Percentiles rank a stretch among this genome's conserved stretches.
Conservation (phyloP, 2,329 filamentous ascomycete species). For the Sclerotinia trifoliorum region DNA sequence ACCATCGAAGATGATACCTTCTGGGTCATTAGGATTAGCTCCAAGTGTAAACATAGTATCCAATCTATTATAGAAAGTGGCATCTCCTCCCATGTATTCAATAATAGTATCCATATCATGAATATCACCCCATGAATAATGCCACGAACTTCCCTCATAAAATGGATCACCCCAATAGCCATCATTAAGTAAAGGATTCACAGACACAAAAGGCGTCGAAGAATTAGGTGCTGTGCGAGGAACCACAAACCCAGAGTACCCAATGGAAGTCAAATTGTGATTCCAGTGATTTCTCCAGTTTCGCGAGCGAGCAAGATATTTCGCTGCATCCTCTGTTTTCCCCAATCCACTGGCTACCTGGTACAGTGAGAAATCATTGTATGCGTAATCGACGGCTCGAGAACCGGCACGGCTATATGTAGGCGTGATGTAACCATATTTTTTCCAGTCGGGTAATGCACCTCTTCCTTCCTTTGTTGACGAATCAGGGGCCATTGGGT, state of each 20-base stretch:
- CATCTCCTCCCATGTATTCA: slow-evolving; percentile 47
- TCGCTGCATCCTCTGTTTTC: slow-evolving; percentile 5
- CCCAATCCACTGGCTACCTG: slow-evolving; percentile 56
- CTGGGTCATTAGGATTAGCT: slow-evolving; percentile 29
- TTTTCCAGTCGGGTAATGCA: slow-evolving; percentile 66
- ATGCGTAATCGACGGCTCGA: slow-evolving; percentile 64
- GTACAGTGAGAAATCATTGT: slow-evolving; percentile 66
- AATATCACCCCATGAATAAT: slow-evolving; percentile 53
- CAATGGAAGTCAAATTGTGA: slow-evolving; percentile 52
- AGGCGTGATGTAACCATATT: slow-evolving; percentile 64
- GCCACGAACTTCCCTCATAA: slow-evolving; percentile 53
- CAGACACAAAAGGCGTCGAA: slow-evolving; percentile 42
- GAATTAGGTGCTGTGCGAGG: slow-evolving; percentile 50
- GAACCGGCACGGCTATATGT: slow-evolving; percentile 60
- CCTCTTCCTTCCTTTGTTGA: slow-evolving; percentile 68
- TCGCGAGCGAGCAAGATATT: slow-evolving; percentile 42
- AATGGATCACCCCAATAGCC: slow-evolving; percentile 55
- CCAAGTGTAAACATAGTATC: slow-evolving; percentile 52
- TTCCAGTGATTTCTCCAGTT: slow-evolving; percentile 77
- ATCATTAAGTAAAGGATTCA: slow-evolving; percentile 50
- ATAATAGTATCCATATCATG: slow-evolving; percentile 54
- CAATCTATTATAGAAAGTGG: slow-evolving; percentile 50
- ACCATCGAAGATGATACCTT: slow-evolving; percentile 58
- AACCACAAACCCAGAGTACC: slow-evolving; percentile 66
- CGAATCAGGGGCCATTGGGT: slow-evolving; percentile 51